Evolutionary conservation across 768 basidiomycete species (phyloP), one percentile per base, ranked within the genome.

Genomic region (Lentinula lateritia): DNA sequence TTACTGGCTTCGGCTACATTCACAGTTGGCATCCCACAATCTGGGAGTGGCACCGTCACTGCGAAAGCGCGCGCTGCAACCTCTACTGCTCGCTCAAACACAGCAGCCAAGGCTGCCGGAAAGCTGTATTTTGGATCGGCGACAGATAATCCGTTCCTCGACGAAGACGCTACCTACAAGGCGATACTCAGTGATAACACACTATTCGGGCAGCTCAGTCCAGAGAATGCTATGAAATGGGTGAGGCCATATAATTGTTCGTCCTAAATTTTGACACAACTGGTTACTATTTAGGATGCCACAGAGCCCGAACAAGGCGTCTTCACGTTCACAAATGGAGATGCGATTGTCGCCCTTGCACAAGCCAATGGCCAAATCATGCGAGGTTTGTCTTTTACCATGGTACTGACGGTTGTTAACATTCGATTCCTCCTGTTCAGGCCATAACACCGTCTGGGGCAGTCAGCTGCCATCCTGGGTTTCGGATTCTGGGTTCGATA

Each of bases 381-480:
- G 45, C 72, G 83, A 67, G 82, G 80, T 69, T 53, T 16, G 62
- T 35, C 39, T 18, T 35, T 5, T 23, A 34, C 5, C 16, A 5
- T 20, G 15, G 36, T 23, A 10, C 50, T 45, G 39, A 2, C 13
- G 5, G 23, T 8, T 35, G 7, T 65, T 52, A 16, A 36, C 28
- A 28, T 13, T 59, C 20, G 35, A 4, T 36, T 18, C 39, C 20
- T 59, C 9, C 34, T 45, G 35, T 23, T 13, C 34, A 78, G 77
- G 81, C 12, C 76, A 81, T 62, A 80, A 75, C 62, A 78, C 75
- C 36, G 79, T 82, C 36, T 82, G 81, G 81, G 71, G 84, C 67
- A 79, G 73, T 58, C 83, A 85, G 68, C 75, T 84, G 5, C 79
- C 82, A 8, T 71, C 67, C 69, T 83, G 81, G 81, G 80, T 84